Base-by-base conservation (phyloP, 2,329 filamentous ascomycete species). In the Cercospora zeae-maydis region DNA sequence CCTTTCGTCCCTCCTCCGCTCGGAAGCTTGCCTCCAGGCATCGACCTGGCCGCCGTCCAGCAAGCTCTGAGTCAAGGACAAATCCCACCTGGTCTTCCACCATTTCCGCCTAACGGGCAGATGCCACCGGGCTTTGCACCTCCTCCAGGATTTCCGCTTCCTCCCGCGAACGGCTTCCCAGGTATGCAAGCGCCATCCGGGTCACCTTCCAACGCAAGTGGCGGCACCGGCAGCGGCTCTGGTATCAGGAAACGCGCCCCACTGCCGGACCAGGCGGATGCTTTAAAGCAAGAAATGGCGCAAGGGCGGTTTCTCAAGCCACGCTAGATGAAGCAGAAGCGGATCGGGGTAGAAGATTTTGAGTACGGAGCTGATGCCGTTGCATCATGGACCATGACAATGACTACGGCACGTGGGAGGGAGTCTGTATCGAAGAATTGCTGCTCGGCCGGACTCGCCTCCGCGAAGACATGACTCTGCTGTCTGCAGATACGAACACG, bases 201-300 rank as follows among this genome's bases (percentile, higher is more conserved):
- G 14, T 52, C 60, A 27, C 47, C 61, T 19, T 33, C 63, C 19
- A 55, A 63, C 10, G 34, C 62, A 21, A 53, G 49, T 42, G 57
- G 47, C 7, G 47, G 45, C 34, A 71, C 73, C 36, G 71, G 55
- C 21, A 53, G 57, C n/a, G 31, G 21, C 16, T 47, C 59, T 21
- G 45, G 57, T 27, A 54, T 86, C 16, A 82, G 89, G 63, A 82
- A 80, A 68, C 79, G 88, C 64, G 90, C 84, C 5, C 91, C 90
- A 8, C 77, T 96, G 47, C 92, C 92, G 0, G 93, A 90, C 73
- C 92, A 96, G 77, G 86, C 90, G 73, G 92, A 95, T 74, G 93
- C 90, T 69, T 77, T 96, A 69, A 85, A 88, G 69, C 86, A 88
- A 75, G 90, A 93, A 76, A 91, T 93, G 80, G 84, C 83, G 66